Base-by-base conservation (phyloP, 116 monocot genomes). In the Zostera marina region DNA sequence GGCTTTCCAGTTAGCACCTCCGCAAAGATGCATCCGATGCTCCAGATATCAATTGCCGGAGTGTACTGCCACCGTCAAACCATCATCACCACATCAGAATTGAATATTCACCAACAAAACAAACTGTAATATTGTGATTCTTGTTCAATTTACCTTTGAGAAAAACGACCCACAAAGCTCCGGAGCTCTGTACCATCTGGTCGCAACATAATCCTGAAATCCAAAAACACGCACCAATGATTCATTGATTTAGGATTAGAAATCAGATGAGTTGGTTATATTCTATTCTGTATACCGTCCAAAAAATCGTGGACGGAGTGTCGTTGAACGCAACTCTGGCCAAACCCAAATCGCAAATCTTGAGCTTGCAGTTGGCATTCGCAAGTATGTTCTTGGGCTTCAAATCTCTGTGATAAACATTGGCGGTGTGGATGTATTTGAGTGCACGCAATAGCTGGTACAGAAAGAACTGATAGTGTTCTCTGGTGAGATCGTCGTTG, bases 1-100 rank as follows among this genome's bases (percentile, higher is more conserved):
- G 90, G 90, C 24, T 81, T 78, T 8, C 84, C 76, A 14, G 70
- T 74, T 20, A 84, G 57, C 69, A 90, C 67, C 70, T 90, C 90
- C n/a, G 90, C 79, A 77, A 90, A 90, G 69, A 90, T 84, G 62
- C 90, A 90, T 65, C 90, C 90, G 64, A 90, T 79, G 62, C 85
- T 90, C 90, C 90, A 90, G 21, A 90, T 84, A 77, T 84, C 90
- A 74, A 84, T 84, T 48, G 78, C 84, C 56, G 89, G 89, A 13
- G 84, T 81, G 63, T 84, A 90, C 89, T 90, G 75, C 61, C 41
- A 61, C 39, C n/a, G n/a, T n/a, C n/a, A n/a, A n/a, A n/a, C n/a
- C n/a, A n/a, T n/a, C n/a, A n/a, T n/a, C n/a, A n/a, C n/a, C n/a
- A n/a, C n/a, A n/a, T n/a, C n/a, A n/a, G n/a, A n/a, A n/a, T n/a